Evolutionary conservation across 768 basidiomycete genomes (phyloP).

Genomic region (Pleurotus sapidus): DNA sequence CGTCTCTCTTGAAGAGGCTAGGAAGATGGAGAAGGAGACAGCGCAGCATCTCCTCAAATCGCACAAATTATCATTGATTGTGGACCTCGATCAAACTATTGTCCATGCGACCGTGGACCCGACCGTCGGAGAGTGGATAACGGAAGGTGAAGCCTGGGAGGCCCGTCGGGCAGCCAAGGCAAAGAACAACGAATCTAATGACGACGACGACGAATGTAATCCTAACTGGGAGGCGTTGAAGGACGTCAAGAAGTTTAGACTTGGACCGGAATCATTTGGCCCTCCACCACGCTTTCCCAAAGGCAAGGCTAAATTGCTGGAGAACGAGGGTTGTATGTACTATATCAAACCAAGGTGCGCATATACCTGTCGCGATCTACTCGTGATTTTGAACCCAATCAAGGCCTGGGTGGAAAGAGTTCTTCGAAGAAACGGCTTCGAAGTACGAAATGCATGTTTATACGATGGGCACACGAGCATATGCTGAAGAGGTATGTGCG

Average conservation of each 20-base stretch:
- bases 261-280: constrained; percentile 76
- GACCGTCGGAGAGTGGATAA: constrained; percentile 96
- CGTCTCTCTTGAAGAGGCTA: constrained; percentile 90
- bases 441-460: constrained; percentile 99
- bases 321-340: constrained; percentile 87
- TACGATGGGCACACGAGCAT: constrained; percentile 98
- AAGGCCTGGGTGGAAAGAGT: constrained; percentile 81
- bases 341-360: constrained; percentile 95
- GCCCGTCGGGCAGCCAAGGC: constrained; percentile 46
- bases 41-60: constrained; percentile 72
- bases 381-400: constrained; percentile 13
- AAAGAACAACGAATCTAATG: constrained; percentile 22
- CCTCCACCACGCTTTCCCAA: constrained; percentile 32
- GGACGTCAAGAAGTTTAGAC: constrained; percentile 86
- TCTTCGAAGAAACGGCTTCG: constrained; percentile 65
- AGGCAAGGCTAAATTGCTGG: constrained; percentile 56
- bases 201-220: constrained; percentile 64
- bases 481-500: constrained; percentile 92
- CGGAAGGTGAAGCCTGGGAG: constrained; percentile 82
- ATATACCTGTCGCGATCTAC: constrained; percentile 7
- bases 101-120: constrained; percentile 99
- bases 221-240: constrained; percentile 91
- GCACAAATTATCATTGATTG: constrained; percentile 88
- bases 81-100: constrained; percentile 98
- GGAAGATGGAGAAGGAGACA: constrained; percentile 81